Evolutionary conservation across 2,329 filamentous ascomycete genomes (phyloP), one percentile per base, ranked within the genome.

Genomic region (Rhynchosporium secalis): DNA sequence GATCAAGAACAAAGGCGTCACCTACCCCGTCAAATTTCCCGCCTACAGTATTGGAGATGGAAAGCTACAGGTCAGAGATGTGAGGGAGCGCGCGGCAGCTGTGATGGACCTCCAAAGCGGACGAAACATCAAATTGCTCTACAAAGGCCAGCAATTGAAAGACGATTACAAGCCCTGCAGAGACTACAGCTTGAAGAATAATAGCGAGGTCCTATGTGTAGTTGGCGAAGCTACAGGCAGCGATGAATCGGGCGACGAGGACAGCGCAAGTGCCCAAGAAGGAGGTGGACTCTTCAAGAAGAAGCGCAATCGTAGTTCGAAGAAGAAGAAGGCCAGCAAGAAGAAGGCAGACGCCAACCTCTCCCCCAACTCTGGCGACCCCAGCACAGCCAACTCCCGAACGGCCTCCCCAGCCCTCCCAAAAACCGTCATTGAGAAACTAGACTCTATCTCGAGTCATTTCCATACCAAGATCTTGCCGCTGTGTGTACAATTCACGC

Each of bases 11-110:
- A 85, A 86, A 73, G 83, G 83, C 60, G 78, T 84, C 60, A 85
- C 83, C 52, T 89, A 90, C 71, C 83, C 86, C 0, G 83, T 88
- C 51, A 86, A 88, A 70, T 93, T 93, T 70, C 88, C 90, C 0
- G 87, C 87, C 12, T 90, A 88, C 74, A 84, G 86, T 63, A 92
- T 94, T 71, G 87, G 86, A 62, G 87, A 91, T 72, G 89, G 89
- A 52, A 87, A 89, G 72, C 78, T 93, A 61, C 81, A 79, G 40
- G 84, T 92, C 40, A 77, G 80, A 59, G 87, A 90, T 69, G 80
- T 93, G 38, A 82, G 84, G 62, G 81, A 87, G 59, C 86, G 88
- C n/a, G 84, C 86, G 4, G 86, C 84, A 59, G 79, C 88, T 68
- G 81, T 90, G 73, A 82, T 91, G 76, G 83, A 85, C 58, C 76